Evolutionary conservation across 371 early-diverging fungal genomes (phyloP).

Genomic region (Paraphysoderma sedebokerense): DNA sequence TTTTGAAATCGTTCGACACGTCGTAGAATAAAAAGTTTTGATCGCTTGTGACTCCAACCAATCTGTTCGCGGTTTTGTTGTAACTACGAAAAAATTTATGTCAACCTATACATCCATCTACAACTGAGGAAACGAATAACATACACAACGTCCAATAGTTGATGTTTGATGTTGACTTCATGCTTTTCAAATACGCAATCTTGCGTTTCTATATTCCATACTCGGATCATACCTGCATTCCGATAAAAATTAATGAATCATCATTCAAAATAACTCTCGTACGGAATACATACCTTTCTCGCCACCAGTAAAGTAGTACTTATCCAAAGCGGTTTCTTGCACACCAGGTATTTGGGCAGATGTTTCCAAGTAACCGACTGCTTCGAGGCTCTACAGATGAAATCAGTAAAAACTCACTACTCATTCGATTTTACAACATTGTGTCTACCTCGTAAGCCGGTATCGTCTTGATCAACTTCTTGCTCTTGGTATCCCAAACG

Average conservation of each 20-base stretch:
- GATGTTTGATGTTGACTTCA: slow-evolving; percentile 41
- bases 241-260: background rate
- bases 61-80: slow-evolving; percentile 24
- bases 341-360: background rate
- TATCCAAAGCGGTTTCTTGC: slow-evolving; percentile 1
- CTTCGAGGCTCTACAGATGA: slow-evolving; percentile 33
- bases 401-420: too few relatives aligned
- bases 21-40: slow-evolving; percentile 74
- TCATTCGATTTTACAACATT: background rate
- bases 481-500: slow-evolving; percentile 66
- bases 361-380: slow-evolving; percentile 24
- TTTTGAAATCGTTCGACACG: slow-evolving; percentile 23
- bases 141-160: slow-evolving; percentile 44
- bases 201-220: slow-evolving; percentile 52
- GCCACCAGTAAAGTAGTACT: slow-evolving; percentile 67
- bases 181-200: slow-evolving; percentile 36
- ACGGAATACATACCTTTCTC: slow-evolving; percentile 37
- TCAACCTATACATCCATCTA: background rate
- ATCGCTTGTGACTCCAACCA: slow-evolving; percentile 66
- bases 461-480: slow-evolving; percentile 53
- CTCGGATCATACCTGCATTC: slow-evolving; percentile 30
- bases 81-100: slow-evolving; percentile 18
- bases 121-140: slow-evolving; percentile 1
- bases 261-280: slow-evolving; percentile 10
- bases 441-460: slow-evolving; percentile 51